These are phyloP conservation scores for Boletus vinaceobasis DNA, from an alignment of 768 basidiomycete genomes.

Conservation along the genomic window DNA sequence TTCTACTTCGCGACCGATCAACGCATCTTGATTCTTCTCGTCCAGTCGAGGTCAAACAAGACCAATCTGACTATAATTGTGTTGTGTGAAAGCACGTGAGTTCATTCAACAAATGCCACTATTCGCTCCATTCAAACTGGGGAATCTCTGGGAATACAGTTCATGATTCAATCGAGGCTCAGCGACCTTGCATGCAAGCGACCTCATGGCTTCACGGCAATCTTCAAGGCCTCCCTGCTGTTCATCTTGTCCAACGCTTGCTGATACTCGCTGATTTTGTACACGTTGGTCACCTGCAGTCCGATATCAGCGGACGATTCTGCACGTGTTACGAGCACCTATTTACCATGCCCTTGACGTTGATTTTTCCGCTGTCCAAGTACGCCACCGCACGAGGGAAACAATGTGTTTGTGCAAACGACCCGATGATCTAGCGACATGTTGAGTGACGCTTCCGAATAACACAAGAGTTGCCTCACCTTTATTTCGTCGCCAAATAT, in stretches of 20 bases:
- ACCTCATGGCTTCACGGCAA: conserved; percentile 49
- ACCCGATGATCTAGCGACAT: conserved; percentile 66
- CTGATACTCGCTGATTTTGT: conserved; percentile 63
- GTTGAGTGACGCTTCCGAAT: neutral
- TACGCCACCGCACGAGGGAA: conserved; percentile 87
- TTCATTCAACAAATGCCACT: no score
- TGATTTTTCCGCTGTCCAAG: conserved; percentile 78
- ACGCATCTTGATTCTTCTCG: no score
- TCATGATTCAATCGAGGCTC: neutral
- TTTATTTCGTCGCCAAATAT: conserved; percentile 67
- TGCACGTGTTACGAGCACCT: neutral
- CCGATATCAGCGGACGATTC: neutral
- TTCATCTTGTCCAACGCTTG: conserved; percentile 69
- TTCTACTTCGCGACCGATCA: no score
- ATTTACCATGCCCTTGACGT: conserved; percentile 66
- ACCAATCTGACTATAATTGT: no score
- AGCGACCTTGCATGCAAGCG: neutral
- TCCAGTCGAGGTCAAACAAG: no score
- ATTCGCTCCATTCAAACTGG: neutral
- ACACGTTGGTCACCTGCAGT: conserved; percentile 44
- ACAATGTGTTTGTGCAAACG: conserved; percentile 80
- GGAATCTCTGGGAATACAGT: neutral
- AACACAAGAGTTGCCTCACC: conserved; percentile 25
- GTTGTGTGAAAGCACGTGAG: no score
- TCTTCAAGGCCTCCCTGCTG: conserved; percentile 52